Base-by-base conservation (phyloP, 495 filamentous ascomycete genomes). In the Neurospora hispaniola region DNA sequence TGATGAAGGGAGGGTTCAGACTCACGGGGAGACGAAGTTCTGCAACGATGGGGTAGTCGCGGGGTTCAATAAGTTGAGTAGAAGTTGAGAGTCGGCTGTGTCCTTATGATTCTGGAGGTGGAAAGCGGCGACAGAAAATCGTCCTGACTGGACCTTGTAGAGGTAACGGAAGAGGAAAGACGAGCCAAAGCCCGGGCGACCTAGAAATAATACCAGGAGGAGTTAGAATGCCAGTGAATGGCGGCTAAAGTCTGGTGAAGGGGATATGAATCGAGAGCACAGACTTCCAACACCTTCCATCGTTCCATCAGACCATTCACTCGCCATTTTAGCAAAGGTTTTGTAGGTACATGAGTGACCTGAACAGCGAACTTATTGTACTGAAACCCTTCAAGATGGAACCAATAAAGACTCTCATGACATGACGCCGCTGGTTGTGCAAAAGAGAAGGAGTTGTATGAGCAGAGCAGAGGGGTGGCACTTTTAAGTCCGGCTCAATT, bases 111-210 rank as follows among this genome's bases (percentile, higher is more conserved):
- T 5, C 2, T 10, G 20, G 46, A 54, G 20, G 20, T 23, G 5
- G 1, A 5, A 23, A 5, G 20, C 4, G 20, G 23, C 10, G 20
- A 20, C 10, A 54, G 20, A 23, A 20, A 38, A 38, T 38, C 1
- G 27, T 31, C 27, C 27, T 38, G 35, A 6, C 35, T 38, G 3
- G 35, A 38, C 35, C 35, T 38, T 38, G 35, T 38, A 6, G 35
- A 38, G 35, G 35, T 38, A 38, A 38, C 0, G 35, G 1, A 38
- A 4, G 1, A 38, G 5, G 35, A 38, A 5, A 1, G 4, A 54
- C 10, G 20, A 23, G 12, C 6, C 0, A 2, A 0, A 12, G 46
- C 4, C 10, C 20, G n/a, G 46, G 0, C 10, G 1, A 1, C 4
- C 46, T 54, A 12, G 46, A 54, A 54, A 3, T 54, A 54, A 0